phyloP scores from a whole-genome alignment of 306 rosid species.

The Comarum palustre region DNA sequence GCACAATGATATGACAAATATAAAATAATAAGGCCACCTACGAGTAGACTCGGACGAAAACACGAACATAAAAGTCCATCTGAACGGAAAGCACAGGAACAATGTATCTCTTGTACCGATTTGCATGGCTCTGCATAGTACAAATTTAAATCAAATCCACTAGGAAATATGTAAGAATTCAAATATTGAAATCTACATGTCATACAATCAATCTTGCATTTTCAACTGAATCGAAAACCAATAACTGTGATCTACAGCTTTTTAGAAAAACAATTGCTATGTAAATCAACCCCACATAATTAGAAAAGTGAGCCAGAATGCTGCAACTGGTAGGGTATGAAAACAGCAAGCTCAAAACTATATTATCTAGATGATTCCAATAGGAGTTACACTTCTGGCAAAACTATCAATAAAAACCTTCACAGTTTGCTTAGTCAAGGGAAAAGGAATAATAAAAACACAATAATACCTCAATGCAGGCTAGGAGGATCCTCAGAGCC shows the following conservation, averaged over 20 bases:
- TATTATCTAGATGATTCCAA: background rate
- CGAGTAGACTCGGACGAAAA: constrained; percentile 86
- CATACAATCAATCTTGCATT: background rate
- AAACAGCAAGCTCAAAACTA: background rate
- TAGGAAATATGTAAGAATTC: background rate
- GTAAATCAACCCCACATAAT: background rate
- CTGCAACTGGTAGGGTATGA: background rate
- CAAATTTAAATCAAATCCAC: background rate
- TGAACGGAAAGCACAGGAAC: constrained; percentile 94
- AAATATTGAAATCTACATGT: background rate
- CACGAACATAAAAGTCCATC: constrained; percentile 91
- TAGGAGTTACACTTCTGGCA: background rate
- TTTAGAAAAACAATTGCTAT: background rate
- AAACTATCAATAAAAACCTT: constrained; percentile 1
- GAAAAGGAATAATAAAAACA: constrained; percentile 5
- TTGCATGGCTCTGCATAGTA: constrained; percentile 91
- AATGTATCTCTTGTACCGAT: constrained; percentile 92
- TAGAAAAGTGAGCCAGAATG: background rate
- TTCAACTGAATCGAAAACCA: background rate
- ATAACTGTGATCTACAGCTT: background rate
- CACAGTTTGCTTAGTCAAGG: background rate
- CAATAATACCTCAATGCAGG: constrained; percentile 82
- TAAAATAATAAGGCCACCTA: constrained; percentile 33
- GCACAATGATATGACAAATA: background rate
- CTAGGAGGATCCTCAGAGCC: constrained; percentile 94